phyloP scores from a whole-genome alignment of 1,139 yeast species.

The Geotrichum europaeum region DNA sequence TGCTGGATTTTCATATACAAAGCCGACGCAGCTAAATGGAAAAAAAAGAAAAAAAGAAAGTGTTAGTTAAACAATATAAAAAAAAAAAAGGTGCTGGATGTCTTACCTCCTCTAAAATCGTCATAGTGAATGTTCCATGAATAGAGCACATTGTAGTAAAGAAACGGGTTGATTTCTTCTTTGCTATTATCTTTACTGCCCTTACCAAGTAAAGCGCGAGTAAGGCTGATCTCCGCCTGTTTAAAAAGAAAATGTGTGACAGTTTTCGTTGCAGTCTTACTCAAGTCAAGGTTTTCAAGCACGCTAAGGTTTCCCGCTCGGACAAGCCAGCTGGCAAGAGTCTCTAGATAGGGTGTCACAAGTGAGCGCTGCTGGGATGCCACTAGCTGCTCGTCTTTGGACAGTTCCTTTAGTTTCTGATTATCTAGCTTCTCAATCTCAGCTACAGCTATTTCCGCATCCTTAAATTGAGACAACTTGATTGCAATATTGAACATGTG shows the following conservation, averaged over 20 bases:
- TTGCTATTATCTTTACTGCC: not conserved
- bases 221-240: not conserved
- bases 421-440: constrained; percentile 20
- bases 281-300: not conserved
- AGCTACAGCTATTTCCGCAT: constrained; percentile 32
- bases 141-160: not conserved
- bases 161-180: not conserved
- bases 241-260: not conserved
- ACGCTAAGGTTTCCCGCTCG: not conserved
- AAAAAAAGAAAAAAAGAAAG: not conserved
- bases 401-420: not conserved
- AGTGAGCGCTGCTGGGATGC: not conserved
- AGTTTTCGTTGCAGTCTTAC: not conserved
- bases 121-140: not conserved
- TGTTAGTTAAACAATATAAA: not conserved
- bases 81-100: not conserved
- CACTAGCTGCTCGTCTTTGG: not conserved
- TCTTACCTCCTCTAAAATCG: not conserved
- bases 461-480: constrained; percentile 23
- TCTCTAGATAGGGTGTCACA: not conserved
- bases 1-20: constrained; percentile 1
- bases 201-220: not conserved
- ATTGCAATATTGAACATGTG: constrained; percentile 26
- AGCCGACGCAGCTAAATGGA: not conserved
- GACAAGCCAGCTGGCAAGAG: not conserved